Evolutionary conservation across 768 basidiomycete species (phyloP), one percentile per base, ranked within the genome.

Genomic region (Psilocybe azurescens): DNA sequence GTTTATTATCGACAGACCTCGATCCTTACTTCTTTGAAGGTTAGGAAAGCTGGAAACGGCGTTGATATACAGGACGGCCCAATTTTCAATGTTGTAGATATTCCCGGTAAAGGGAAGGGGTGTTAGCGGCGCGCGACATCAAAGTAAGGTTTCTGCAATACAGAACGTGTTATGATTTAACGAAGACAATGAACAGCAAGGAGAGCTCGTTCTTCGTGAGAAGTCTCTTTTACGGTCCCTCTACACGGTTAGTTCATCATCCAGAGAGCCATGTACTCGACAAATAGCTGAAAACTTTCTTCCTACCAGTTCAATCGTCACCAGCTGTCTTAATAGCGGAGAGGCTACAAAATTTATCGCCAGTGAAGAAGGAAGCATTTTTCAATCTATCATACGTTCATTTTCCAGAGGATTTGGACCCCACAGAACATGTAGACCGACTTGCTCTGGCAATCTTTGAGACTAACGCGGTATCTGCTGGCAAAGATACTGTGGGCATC

Each of bases 361-460:
- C 73, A 0, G 51, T 65, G 2, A 74, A 79, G 41, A 78, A 73
- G 28, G 72, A 76, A 30, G 75, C 80, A 5, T 86, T 86, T 67
- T 77, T 81, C 61, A 81, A 86, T 58, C 78, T 89, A 8, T 88
- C 87, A 8, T 86, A 84, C 65, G 82, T 86, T 33, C 75, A 83
- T 61, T 75, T 87, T 38, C 85, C 86, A 0, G 56, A 73, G 39
- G 64, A 75, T 32, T 62, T 82, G 32, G 70, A 79, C 51, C 80
- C 75, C 24, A 74, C 61, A 63, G 72, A 65, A 51, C 74, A 77
- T 64, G 73, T 69, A 39, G 77, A 79, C 16, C 76, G 82, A 67
- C 73, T 86, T n/a, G 85, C 85, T 0, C 73, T 90, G 16, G 86
- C 86, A 0, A 89, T 87, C 59, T 86, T 89, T 69, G 81, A 87